phyloP scores from a whole-genome alignment of 225 moss, liverwort and hornwort species.

The Neckera pumila region DNA sequence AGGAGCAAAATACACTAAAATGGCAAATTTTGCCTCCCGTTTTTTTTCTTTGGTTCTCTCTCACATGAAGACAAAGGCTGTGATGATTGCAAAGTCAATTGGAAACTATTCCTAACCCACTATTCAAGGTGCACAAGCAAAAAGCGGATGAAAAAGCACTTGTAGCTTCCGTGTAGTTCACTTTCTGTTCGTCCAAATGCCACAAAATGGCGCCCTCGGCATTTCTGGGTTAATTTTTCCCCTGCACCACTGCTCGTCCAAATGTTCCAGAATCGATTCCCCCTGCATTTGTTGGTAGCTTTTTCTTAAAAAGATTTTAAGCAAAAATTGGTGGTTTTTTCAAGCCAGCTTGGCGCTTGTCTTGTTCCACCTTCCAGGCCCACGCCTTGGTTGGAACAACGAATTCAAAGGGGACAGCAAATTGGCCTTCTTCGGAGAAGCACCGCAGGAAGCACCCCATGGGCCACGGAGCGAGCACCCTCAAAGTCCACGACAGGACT shows the following conservation, averaged over 20 bases:
- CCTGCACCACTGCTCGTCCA: background rate
- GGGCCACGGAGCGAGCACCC: accelerated
- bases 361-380: background rate
- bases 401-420: background rate
- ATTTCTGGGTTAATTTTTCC: background rate
- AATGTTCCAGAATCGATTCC: background rate
- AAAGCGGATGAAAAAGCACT: too few species aligned
- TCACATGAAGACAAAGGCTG: too few species aligned
- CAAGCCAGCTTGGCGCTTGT: background rate
- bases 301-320: too few species aligned
- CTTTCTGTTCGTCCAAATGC: too few species aligned
- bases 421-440: background rate
- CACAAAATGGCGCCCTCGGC: too few species aligned
- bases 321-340: background rate
- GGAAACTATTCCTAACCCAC: too few species aligned
- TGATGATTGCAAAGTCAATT: too few species aligned
- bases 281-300: background rate
- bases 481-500: background rate
- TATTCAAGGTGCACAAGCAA: too few species aligned
- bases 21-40: too few species aligned
- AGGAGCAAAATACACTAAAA: too few species aligned
- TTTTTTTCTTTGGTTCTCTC: too few species aligned
- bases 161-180: too few species aligned
- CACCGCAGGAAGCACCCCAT: accelerated
- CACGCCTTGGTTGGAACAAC: background rate